Evolutionary conservation across 2,329 filamentous ascomycete genomes (phyloP), one percentile per base, ranked within the genome.

Genomic region (Sarocladiaceae sp.): DNA sequence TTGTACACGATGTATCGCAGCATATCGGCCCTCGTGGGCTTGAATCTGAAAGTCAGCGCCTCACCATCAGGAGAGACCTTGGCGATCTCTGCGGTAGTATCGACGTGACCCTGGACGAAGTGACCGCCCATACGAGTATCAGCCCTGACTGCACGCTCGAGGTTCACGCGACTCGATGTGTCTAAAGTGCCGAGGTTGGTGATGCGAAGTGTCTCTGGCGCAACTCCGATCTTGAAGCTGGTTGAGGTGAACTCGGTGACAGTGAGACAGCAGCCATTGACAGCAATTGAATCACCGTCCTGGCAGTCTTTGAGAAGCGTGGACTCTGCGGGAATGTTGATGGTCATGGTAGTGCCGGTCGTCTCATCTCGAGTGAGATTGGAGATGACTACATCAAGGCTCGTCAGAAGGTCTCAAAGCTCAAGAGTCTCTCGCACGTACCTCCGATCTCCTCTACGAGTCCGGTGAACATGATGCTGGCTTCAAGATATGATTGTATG

Each of bases 31-130:
- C 88, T 83, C 55, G 78, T 77, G 4, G 93, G 92, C 66, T 79
- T 75, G 68, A 99, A 84, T 33, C 93, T 82, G 68, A 97, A 88
- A 1, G 90, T 95, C 55, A 96, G 70, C 6, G 94, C 90, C 71
- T 97, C 96, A 53, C 93, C 91, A 69, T 99, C 94, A 3, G 86
- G 84, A 17, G 80, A 84, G 31, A 88, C 80, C 39, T 81, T 80
- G 35, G 86, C 65, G 55, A 99, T 88, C 39, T 79, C 81, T 0
- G 93, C 94, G 35, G 87, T 84, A 11, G 90, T 93, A 70, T 99
- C 95, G 55, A 99, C 93, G 69, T 99, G 94, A 36, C 94, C 94
- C 72, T 99, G 95, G 28, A 97, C 93, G 63, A 97, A 96, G 73
- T 99, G 94, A 1, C 94, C 94, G 44, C 95, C 94, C 90, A 99